Evolutionary conservation across 176 grass and related monocot species (phyloP).

Genomic region (Poa annua): DNA sequence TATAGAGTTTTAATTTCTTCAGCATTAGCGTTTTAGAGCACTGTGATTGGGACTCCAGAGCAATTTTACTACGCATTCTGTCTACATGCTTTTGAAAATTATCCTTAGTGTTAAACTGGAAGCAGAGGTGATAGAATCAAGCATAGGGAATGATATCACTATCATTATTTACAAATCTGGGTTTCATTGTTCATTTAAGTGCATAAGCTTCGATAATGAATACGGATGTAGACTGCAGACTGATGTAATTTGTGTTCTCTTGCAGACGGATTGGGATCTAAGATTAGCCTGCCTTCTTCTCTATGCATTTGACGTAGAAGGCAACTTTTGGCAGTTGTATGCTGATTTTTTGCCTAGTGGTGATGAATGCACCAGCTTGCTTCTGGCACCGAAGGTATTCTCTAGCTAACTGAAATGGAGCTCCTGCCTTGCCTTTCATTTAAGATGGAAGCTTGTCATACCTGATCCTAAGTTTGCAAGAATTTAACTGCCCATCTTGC

Average conservation of each 20-base stretch:
- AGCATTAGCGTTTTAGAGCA: background rate
- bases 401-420: slow-evolving; percentile 25
- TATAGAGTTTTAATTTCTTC: slow-evolving; percentile 2
- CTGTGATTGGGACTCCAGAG: background rate
- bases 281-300: slow-evolving; percentile 91
- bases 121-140: too few species aligned
- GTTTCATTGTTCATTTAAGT: background rate
- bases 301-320: slow-evolving; percentile 77
- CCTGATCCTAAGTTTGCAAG: slow-evolving; percentile 33
- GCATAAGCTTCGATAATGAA: slow-evolving; percentile 8
- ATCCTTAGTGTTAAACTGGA: background rate
- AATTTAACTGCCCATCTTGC: slow-evolving; percentile 40
- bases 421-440: background rate
- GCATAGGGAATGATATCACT: background rate
- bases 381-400: slow-evolving; percentile 82
- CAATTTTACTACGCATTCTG: background rate
- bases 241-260: slow-evolving; percentile 35
- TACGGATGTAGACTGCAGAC: slow-evolving; percentile 14
- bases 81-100: slow-evolving; percentile 12
- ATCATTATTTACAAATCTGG: background rate
- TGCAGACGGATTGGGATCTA: slow-evolving; percentile 93
- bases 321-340: slow-evolving; percentile 95
- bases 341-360: slow-evolving; percentile 86
- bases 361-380: slow-evolving; percentile 92
- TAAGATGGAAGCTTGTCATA: slow-evolving; percentile 25